Evolutionary conservation across 495 filamentous ascomycete genomes (phyloP).

Genomic region (Collariella sp.): DNA sequence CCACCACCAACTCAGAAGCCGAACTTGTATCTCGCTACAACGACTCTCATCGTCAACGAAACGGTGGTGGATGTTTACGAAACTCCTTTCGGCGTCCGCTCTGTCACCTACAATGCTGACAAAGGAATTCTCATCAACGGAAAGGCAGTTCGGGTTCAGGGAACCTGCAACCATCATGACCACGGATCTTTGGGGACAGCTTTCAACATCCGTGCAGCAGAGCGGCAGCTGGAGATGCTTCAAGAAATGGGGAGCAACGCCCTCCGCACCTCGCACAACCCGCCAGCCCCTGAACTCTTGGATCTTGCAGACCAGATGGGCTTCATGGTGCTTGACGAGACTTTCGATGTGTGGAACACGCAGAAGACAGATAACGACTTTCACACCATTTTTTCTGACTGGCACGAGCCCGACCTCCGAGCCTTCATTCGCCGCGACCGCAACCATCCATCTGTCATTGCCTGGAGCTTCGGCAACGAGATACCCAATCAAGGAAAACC

Average conservation of each 20-base stretch:
- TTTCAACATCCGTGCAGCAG: slow-evolving; percentile 37
- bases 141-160: slow-evolving; percentile 31
- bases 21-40: slow-evolving; percentile 40
- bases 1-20: slow-evolving; percentile 38
- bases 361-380: slow-evolving; percentile 40
- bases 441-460: slow-evolving; percentile 44
- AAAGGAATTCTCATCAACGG: slow-evolving; percentile 38
- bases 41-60: slow-evolving; percentile 21
- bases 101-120: slow-evolving; percentile 27
- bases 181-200: slow-evolving; percentile 39
- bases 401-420: slow-evolving; percentile 42
- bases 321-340: slow-evolving; percentile 48
- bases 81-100: slow-evolving; percentile 42
- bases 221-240: slow-evolving; percentile 39
- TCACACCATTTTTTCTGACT: slow-evolving; percentile 39
- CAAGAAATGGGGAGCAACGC: slow-evolving; percentile 43
- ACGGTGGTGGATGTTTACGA: slow-evolving; percentile 37
- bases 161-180: slow-evolving; percentile 42
- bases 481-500: slow-evolving; percentile 31
- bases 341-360: slow-evolving; percentile 40
- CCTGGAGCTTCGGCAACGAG: slow-evolving; percentile 44
- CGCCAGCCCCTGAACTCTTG: slow-evolving; percentile 46
- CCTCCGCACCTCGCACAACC: slow-evolving; percentile 44
- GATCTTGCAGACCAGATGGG: slow-evolving; percentile 50
- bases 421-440: slow-evolving; percentile 40